Evolutionary conservation across 139 green algal species (phyloP), one percentile per base, ranked within the genome.

Genomic region (Limnomonas spitsbergensis): DNA sequence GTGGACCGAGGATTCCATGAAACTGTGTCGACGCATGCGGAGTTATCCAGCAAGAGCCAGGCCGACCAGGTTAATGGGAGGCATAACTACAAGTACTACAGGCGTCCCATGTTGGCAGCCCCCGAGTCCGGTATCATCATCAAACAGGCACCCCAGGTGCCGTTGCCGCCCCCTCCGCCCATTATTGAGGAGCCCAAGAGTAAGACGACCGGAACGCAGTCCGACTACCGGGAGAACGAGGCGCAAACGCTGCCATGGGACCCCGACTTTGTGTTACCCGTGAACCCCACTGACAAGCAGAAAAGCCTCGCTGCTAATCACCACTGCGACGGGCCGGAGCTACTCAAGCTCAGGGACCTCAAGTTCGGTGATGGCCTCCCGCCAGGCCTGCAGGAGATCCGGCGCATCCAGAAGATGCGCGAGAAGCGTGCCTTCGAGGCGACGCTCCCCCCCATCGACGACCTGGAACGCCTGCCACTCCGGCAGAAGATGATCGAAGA

Each of bases 381-480:
- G 31, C 83, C 85, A 31, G 89, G 85, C 26, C 69, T 91, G 73
- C 61, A 85, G 37, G 75, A 80, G 35, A 53, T 73, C 6, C 54
- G 38, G 54, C 75, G 56, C 54, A 74, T 80, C 7, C 53, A 74
- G 56, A 75, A 75, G 40, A 92, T 91, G 81, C 86, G 92, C 6
- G 86, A 83, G 27, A 96, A 96, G 84, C 85, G 88, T 1, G 88
- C 85, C 3, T 96, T 95, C 75, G 92, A 96, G 76, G 88, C 89
- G 26, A 86, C 79, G 0, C 78, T 96, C 76, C 92, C 92, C 9
- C 88, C 91, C 0, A 67, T 94, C 7, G 38, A 89, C 54, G 88
- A 94, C 79, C 36, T 83, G 27, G 77, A 61, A 24, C 75, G 79
- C 34, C 86, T 96, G 81, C 88, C 89, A 36, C 70, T 91, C 76